These are phyloP conservation scores for Tuber umbilicatum DNA, from an alignment of 495 filamentous ascomycete species.

Conservation along the genomic window DNA sequence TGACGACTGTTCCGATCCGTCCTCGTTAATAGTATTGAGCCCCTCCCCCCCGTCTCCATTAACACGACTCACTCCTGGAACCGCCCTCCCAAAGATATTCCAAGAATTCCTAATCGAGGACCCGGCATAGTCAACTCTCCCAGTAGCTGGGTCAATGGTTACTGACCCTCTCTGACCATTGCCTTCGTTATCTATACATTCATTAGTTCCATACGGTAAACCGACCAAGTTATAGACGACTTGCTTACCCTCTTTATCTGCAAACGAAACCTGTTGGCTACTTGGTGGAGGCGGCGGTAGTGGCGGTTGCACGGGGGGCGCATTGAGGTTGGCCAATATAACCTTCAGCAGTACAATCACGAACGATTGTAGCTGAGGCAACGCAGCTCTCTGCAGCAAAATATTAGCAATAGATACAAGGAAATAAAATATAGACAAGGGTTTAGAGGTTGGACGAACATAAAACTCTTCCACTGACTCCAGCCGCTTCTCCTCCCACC, in stretches of 20 bases:
- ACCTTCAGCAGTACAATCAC: slow-evolving; percentile 87
- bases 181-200: slow-evolving; percentile 6
- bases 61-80: slow-evolving; percentile 6
- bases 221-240: slow-evolving; percentile 10
- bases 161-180: slow-evolving; percentile 6
- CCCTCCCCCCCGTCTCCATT: slow-evolving; percentile 13
- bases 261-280: slow-evolving; percentile 26
- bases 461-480: slow-evolving; percentile 76
- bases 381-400: slow-evolving; percentile 54
- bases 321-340: slow-evolving; percentile 72
- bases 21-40: slow-evolving; percentile 13
- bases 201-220: slow-evolving; percentile 10
- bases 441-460: slow-evolving; percentile 50
- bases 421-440: background rate
- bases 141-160: slow-evolving; percentile 14
- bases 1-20: background rate
- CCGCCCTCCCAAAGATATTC: slow-evolving; percentile 32
- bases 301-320: slow-evolving; percentile 37
- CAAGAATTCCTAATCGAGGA: slow-evolving; percentile 28
- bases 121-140: slow-evolving; percentile 27
- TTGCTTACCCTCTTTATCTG: slow-evolving; percentile 28
- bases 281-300: slow-evolving; percentile 21
- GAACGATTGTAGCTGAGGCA: slow-evolving; percentile 86
- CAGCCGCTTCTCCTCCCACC: slow-evolving; percentile 53
- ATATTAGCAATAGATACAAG: slow-evolving; percentile 31